A percentile compares a stretch with the other conserved stretches of the same genome.
Evolutionary conservation across 78 protist species (phyloP).

Genomic region (Dictyostelium citrinum): DNA sequence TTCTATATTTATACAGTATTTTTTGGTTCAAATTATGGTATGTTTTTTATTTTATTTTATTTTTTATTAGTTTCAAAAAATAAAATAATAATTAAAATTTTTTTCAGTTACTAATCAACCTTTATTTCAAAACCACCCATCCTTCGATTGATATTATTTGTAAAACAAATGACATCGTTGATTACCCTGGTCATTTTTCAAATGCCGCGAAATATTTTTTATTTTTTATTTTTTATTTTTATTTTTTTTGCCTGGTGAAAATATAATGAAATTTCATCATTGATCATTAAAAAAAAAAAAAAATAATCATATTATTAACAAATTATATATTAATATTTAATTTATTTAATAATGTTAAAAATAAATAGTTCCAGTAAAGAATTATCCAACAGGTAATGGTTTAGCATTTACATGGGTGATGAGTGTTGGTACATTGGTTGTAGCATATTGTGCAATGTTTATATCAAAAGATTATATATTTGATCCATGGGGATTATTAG

Average conservation of each 20-base stretch:
- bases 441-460: slow-evolving; percentile 53
- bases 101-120: neutral
- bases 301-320: too few species aligned
- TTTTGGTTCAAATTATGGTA: slow-evolving; percentile 77
- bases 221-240: too few species aligned
- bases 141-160: too few species aligned
- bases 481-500: slow-evolving; percentile 53
- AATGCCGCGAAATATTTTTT: neutral
- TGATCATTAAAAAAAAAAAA: too few species aligned
- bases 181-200: neutral
- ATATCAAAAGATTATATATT: slow-evolving; percentile 20
- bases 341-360: neutral
- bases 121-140: neutral
- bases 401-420: slow-evolving; percentile 74
- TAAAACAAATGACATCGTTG: neutral
- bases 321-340: too few species aligned
- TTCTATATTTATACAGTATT: neutral
- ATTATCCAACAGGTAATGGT: slow-evolving; percentile 79
- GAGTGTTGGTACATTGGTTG: slow-evolving; percentile 35
- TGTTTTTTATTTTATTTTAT: neutral
- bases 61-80: too few species aligned
- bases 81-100: neutral
- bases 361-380: slow-evolving; percentile 49
- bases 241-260: neutral
- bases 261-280: neutral